Evolutionary conservation across 2,329 filamentous ascomycete genomes (phyloP), one percentile per base, ranked within the genome.

Genomic region (Ciborinia camelliae): DNA sequence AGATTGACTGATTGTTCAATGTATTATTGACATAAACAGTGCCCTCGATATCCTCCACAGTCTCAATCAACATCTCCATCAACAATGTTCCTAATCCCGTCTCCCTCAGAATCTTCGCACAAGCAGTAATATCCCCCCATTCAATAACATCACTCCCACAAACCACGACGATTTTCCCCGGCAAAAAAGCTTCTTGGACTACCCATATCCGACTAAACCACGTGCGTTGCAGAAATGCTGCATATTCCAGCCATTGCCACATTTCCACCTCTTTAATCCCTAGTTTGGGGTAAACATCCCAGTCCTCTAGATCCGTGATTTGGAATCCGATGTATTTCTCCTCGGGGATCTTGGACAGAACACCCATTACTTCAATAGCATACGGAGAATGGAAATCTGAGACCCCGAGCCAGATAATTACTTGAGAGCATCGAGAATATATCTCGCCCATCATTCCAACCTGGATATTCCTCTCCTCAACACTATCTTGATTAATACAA

Each of bases 131-230:
- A 23, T 61, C 20, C 1, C 4, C 15, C 66, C 66, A 68, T 20
- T 26, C n/a, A 14, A 68, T 50, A 18, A 64, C 20, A 35, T 65
- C 28, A 15, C 39, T 47, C 3, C 64, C 64, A 26, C 54, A 61
- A 7, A 65, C n/a, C 1, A 68, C 62, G 2, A 59, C 41, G 18
- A 66, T 37, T 7, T 63, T 54, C 20, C 35, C 32, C 10, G 66
- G 48, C 37, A 66, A 18, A 26, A 63, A 64, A 10, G 66, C 64
- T 45, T 67, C 66, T 50, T 67, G 66, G 4, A 67, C 62, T 10
- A 67, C 66, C 66, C 66, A 67, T 23, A 67, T 65, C 7, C 66
- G 59, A 32, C 55, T 59, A 23, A 67, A 67, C 66, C 66, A 67
- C 9, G 54, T 62, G 3, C 66, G 64, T 12, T 66, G 55, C 18